Base-by-base conservation (phyloP, 2,329 filamentous ascomycete genomes). In the Ophiocordyceps camponoti-floridani region DNA sequence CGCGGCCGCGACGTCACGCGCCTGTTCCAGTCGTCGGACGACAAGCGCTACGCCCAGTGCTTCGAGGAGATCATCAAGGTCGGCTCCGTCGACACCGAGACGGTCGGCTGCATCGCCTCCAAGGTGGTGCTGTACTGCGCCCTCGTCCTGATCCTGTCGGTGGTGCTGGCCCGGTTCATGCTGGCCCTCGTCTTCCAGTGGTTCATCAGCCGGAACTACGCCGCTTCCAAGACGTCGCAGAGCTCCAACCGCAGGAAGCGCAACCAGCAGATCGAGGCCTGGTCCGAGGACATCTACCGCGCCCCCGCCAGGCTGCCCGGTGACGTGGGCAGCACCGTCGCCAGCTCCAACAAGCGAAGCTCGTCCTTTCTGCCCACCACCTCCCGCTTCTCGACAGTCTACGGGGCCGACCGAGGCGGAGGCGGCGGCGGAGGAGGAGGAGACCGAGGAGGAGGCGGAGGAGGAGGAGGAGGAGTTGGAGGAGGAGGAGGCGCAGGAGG, bases 111-210 rank as follows among this genome's bases (percentile, higher is more conserved):
- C 65, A 98, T 98, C 59, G 91, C 91, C 2, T 94, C 89, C 51
- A 84, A 94, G 64, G 88, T 98, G 26, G 91, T 98, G 4, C 78
- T 98, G 40, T 98, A 98, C 58, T 80, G 94, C 44, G 93, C 89
- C 4, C 69, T 98, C 50, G 78, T 82, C 45, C 84, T 98, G 61
- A 98, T 98, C 63, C 65, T 98, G 47, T 79, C 86, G 4, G 86
- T 98, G 44, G 93, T 98, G 5, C 58, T 75, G 14, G 75, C 82
- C 49, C 89, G 94, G 52, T 98, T 98, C 57, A 58, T 82, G n/a
- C 73, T 98, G 44, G 91, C 91, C 11, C 58, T 96, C 41, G 62
- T 89, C 47, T 98, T 98, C 68, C 86, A 95, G 57, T 98, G 93
- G 93, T 94, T 98, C 63, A 70, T 96, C 51, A 83, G 84, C 59